These are phyloP conservation scores for Magnusiomyces sp. DNA, from an alignment of 1,139 yeast species.

Conservation along the genomic window DNA sequence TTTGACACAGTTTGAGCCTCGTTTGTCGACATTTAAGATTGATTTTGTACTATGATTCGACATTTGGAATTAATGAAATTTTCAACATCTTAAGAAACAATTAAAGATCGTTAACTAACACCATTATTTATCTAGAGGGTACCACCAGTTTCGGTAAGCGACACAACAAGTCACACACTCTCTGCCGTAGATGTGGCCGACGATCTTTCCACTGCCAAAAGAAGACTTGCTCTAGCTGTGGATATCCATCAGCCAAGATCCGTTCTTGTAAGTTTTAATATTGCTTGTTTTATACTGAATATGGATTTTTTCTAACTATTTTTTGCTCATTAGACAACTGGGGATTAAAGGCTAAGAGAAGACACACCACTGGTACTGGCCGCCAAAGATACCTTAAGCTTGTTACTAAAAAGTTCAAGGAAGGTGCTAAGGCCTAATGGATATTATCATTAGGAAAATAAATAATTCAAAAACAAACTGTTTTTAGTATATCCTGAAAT, in stretches of 20 bases:
- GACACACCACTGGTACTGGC: constrained; percentile 99
- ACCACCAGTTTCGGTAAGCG: constrained; percentile 99
- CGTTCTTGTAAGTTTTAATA: constrained; percentile 42
- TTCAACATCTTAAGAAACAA: background rate
- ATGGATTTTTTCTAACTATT: constrained; percentile 2
- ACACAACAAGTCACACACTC: constrained; percentile 99
- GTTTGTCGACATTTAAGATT: background rate
- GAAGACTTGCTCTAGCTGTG: constrained; percentile 98
- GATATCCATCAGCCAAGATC: constrained; percentile 99
- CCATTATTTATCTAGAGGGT: constrained; percentile 59
- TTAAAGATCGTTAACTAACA: background rate
- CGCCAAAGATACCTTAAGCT: constrained; percentile 98
- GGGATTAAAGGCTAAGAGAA: constrained; percentile 99
- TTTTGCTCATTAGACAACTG: constrained; percentile 77
- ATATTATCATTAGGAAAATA: too few relatives aligned
- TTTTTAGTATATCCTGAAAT: background rate
- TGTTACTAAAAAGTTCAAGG: constrained; percentile 96
- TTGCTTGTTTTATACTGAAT: background rate
- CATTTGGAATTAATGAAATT: background rate
- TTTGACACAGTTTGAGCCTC: too few relatives aligned
- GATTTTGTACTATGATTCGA: background rate
- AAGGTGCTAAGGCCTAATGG: constrained; percentile 96
- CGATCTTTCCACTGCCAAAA: constrained; percentile 99
- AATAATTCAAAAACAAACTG: too few relatives aligned
- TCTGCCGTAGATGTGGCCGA: constrained; percentile 98